Percentiles rank a stretch among this genome's conserved stretches.
These are phyloP conservation scores for Nymphaea colorata DNA, from an alignment of 164 flowering plant genomes.

Conservation along the genomic window DNA sequence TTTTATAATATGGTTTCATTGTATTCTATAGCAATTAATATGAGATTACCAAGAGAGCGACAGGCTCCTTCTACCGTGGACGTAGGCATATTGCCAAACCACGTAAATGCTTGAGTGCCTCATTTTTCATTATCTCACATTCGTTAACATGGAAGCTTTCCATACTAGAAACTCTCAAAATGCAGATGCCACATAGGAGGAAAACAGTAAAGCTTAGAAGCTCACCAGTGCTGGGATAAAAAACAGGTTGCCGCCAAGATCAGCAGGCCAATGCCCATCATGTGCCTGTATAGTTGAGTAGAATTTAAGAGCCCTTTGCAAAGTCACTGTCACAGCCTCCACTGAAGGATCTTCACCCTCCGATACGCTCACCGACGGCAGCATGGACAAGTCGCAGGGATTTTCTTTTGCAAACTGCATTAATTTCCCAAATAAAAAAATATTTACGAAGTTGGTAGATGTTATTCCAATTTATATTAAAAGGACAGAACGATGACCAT, in stretches of 20 bases:
- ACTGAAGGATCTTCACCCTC: constrained; percentile 48
- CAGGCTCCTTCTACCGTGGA: too few relatives aligned
- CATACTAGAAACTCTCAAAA: too few relatives aligned
- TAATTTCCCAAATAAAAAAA: not conserved
- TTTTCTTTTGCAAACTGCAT: constrained; percentile 58
- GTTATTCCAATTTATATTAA: too few relatives aligned
- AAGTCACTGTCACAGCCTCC: constrained; percentile 43
- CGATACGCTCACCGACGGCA: constrained; percentile 39
- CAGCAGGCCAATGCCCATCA: constrained; percentile 75
- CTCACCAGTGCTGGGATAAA: constrained; percentile 46
- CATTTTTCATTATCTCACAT: too few relatives aligned
- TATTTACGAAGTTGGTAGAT: not conserved
- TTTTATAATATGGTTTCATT: too few relatives aligned
- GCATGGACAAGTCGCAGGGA: constrained; percentile 21
- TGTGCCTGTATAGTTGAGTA: constrained; percentile 44
- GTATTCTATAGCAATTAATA: too few relatives aligned
- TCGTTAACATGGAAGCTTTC: too few relatives aligned
- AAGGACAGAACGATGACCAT: too few relatives aligned
- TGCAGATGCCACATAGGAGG: too few relatives aligned
- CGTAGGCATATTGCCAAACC: too few relatives aligned
- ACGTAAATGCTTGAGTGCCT: too few relatives aligned
- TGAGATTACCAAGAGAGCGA: too few relatives aligned
- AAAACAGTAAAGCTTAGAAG: not conserved
- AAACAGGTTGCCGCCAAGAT: constrained; percentile 45
- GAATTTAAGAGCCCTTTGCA: constrained; percentile 38